phyloP scores from a whole-genome alignment of 2,329 filamentous ascomycete genomes.

The Sarocladium brachiariae region DNA sequence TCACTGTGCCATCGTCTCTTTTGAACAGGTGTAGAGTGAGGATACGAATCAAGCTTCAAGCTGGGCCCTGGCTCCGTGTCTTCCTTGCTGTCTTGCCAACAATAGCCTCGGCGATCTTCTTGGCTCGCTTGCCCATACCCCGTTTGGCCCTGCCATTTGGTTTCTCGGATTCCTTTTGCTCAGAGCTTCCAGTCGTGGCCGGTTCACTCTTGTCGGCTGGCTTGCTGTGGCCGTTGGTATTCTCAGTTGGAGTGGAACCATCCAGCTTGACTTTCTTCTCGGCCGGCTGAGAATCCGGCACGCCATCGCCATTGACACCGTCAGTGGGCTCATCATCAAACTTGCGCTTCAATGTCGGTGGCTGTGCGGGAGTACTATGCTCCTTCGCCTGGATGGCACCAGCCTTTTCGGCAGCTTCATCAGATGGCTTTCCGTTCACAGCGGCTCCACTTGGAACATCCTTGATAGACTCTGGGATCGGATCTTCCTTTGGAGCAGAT shows the following conservation, averaged over 20 bases:
- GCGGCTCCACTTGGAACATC: constrained; percentile 12
- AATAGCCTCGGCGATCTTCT: constrained; percentile 26
- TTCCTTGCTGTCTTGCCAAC: constrained; percentile 33
- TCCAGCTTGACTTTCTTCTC: constrained; percentile 23
- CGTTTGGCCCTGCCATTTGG: constrained; percentile 16
- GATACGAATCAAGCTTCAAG: constrained; percentile 12
- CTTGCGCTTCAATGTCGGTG: constrained; percentile 29
- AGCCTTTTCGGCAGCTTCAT: constrained; percentile 3
- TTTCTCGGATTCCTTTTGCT: neutral
- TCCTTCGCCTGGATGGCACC: constrained; percentile 14
- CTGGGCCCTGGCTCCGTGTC: constrained; percentile 36
- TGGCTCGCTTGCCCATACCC: constrained; percentile 25
- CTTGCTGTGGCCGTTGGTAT: constrained; percentile 26
- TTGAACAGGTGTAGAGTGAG: no score
- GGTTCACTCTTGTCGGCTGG: constrained; percentile 13
- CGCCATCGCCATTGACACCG: constrained; percentile 15
- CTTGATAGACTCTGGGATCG: constrained; percentile 11
- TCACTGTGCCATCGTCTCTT: no score
- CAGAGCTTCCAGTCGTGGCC: neutral
- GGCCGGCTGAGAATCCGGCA: constrained; percentile 11
- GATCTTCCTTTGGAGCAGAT: constrained; percentile 16
- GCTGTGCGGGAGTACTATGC: constrained; percentile 12
- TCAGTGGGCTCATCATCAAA: constrained; percentile 20
- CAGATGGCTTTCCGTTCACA: constrained; percentile 14
- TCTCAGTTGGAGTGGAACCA: constrained; percentile 21